Percentiles rank a stretch among this genome's conserved stretches.
phyloP scores from a whole-genome alignment of 208 protist species.

The Acanthamoeba lenticulata region DNA sequence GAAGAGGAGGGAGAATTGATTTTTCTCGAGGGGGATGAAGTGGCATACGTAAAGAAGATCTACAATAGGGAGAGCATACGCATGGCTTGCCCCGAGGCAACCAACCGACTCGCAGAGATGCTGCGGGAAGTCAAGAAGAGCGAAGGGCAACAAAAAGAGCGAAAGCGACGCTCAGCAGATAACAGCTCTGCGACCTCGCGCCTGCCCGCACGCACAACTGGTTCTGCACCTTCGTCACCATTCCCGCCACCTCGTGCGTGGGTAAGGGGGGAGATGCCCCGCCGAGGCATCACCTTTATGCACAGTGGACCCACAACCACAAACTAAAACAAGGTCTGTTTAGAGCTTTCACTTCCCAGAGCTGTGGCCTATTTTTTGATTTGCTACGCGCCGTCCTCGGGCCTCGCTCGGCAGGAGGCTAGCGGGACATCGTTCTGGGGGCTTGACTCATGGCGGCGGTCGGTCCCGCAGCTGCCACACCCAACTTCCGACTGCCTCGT shows the following conservation, averaged over 20 bases:
- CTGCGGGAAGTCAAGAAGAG: background rate
- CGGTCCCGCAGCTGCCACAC: too few species aligned
- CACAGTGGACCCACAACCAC: background rate
- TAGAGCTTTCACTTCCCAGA: too few species aligned
- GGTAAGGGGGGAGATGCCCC: background rate
- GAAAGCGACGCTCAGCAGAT: background rate
- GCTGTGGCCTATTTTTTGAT: too few species aligned
- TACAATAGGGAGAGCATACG: background rate
- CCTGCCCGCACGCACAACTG: background rate
- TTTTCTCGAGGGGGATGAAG: conserved; percentile 8
- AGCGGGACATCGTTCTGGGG: too few species aligned
- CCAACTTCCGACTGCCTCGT: too few species aligned
- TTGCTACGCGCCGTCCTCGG: too few species aligned
- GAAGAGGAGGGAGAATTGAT: conserved; percentile 14
- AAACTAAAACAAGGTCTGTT: background rate
- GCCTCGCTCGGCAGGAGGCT: too few species aligned
- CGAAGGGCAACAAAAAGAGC: background rate
- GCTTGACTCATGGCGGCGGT: too few species aligned
- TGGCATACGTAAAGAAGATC: background rate
- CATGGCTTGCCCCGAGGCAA: background rate
- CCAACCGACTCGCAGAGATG: background rate
- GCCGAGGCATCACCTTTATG: background rate
- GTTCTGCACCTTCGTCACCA: background rate
- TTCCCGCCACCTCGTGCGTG: background rate
- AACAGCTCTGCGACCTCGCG: background rate